Evolutionary conservation across 495 filamentous ascomycete genomes (phyloP).

Genomic region (Tuber brumale): DNA sequence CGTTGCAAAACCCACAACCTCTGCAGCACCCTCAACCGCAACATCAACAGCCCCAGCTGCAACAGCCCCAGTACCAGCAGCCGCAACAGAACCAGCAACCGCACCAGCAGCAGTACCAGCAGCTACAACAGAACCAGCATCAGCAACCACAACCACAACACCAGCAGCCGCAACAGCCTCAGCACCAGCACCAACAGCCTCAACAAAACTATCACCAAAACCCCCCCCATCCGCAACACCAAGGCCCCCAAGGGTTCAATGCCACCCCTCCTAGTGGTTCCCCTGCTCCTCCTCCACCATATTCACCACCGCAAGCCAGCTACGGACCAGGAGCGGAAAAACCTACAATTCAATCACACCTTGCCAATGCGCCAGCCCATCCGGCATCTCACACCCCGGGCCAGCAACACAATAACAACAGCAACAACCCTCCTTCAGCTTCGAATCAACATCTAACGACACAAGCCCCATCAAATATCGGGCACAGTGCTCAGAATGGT

Average conservation of each 20-base stretch:
- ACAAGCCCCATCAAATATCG: neutral
- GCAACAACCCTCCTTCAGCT: neutral
- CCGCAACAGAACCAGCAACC: neutral
- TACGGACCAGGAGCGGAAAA: slow-evolving; percentile 10
- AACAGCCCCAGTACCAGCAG: neutral
- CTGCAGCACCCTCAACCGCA: neutral
- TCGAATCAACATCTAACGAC: neutral
- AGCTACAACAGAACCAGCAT: neutral
- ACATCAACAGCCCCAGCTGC: neutral
- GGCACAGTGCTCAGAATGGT: neutral
- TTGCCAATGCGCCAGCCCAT: neutral
- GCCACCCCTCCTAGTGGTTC: neutral
- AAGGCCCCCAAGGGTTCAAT: neutral
- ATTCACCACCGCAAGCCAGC: neutral
- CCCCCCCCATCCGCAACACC: neutral
- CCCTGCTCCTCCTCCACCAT: slow-evolving; percentile 11
- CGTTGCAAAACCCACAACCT: neutral
- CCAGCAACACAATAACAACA: neutral
- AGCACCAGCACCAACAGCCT: neutral
- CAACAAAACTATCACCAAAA: slow-evolving; percentile 5
- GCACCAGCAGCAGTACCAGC: slow-evolving; percentile 1
- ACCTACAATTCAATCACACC: slow-evolving; percentile 13
- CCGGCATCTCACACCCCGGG: neutral
- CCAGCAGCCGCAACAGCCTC: neutral
- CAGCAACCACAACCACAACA: neutral